Conservation (phyloP, 139 green algal species). For the Raphidocelis subcapitata region DNA sequence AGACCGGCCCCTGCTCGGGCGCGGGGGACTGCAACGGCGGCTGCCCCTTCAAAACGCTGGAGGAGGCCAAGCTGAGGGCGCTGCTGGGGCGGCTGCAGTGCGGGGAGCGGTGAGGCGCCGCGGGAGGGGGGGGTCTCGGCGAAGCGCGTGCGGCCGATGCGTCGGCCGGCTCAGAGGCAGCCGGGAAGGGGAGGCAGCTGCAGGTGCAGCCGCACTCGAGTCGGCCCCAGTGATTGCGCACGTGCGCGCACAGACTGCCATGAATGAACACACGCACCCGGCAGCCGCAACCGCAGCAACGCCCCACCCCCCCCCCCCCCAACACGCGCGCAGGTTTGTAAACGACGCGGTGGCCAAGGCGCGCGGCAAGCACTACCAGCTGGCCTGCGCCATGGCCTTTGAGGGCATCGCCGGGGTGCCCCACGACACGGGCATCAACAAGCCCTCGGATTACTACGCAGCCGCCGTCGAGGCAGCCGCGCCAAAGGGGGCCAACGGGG, state of each 20-base stretch:
- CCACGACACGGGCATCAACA: conserved; percentile 87
- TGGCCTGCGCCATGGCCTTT: conserved; percentile 89
- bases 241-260: too few species aligned
- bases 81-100: conserved; percentile 51
- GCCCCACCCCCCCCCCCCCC: too few species aligned
- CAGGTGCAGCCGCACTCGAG: too few species aligned
- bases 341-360: conserved; percentile 79
- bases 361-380: conserved; percentile 83
- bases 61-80: conserved; percentile 56
- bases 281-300: too few species aligned
- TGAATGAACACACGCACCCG: too few species aligned
- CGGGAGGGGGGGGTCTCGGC: not conserved
- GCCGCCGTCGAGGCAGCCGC: conserved; percentile 16
- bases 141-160: too few species aligned
- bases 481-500: not conserved
- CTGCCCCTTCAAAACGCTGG: conserved; percentile 90
- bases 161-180: too few species aligned
- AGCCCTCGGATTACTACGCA: conserved; percentile 56
- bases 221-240: too few species aligned
- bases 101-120: conserved; percentile 37
- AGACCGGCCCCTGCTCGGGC: conserved; percentile 10
- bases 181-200: too few species aligned
- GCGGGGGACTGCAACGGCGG: conserved; percentile 36
- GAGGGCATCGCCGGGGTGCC: conserved; percentile 71
- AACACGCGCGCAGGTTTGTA: conserved; percentile 27